Evolutionary conservation across 768 basidiomycete genomes (phyloP).

Genomic region (Leccinum aurantiacum): DNA sequence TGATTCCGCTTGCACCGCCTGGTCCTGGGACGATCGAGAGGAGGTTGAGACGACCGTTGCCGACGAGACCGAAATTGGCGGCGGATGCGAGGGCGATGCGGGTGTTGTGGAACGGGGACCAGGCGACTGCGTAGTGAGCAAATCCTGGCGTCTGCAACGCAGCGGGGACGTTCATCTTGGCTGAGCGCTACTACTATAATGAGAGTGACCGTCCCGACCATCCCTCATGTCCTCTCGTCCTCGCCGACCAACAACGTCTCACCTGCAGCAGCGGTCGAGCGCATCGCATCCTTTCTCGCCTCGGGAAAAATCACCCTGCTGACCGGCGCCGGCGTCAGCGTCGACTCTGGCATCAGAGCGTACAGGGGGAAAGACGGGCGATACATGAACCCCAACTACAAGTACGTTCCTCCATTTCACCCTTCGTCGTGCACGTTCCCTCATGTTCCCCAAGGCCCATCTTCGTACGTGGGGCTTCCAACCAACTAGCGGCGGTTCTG

Average conservation of each 20-base stretch:
- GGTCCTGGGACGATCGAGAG: constrained; percentile 53
- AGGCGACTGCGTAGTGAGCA: constrained; percentile 77
- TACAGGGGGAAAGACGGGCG: constrained; percentile 84
- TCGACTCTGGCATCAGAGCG: constrained; percentile 94
- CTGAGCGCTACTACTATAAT: constrained; percentile 38
- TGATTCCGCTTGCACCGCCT: constrained; percentile 43
- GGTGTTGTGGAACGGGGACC: constrained; percentile 82
- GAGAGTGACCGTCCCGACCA: constrained; percentile 77
- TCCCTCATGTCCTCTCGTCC: constrained; percentile 55
- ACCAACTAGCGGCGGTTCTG: background rate
- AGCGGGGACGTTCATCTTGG: constrained; percentile 46
- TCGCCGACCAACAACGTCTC: constrained; percentile 40
- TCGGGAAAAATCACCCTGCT: constrained; percentile 72
- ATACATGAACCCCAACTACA: constrained; percentile 90
- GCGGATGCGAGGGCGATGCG: constrained; percentile 79
- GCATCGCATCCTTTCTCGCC: constrained; percentile 63
- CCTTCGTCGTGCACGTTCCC: background rate
- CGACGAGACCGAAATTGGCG: constrained; percentile 93
- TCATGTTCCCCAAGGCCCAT: constrained; percentile 47
- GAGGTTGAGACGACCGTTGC: constrained; percentile 86
- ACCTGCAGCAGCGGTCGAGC: constrained; percentile 53
- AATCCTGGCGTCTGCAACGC: constrained; percentile 75
- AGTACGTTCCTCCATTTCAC: constrained; percentile 42
- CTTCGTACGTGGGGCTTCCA: constrained; percentile 37
- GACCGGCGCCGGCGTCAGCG: constrained; percentile 92